Conservation (phyloP, 495 filamentous ascomycete genomes). For the Usnea hakonensis region DNA sequence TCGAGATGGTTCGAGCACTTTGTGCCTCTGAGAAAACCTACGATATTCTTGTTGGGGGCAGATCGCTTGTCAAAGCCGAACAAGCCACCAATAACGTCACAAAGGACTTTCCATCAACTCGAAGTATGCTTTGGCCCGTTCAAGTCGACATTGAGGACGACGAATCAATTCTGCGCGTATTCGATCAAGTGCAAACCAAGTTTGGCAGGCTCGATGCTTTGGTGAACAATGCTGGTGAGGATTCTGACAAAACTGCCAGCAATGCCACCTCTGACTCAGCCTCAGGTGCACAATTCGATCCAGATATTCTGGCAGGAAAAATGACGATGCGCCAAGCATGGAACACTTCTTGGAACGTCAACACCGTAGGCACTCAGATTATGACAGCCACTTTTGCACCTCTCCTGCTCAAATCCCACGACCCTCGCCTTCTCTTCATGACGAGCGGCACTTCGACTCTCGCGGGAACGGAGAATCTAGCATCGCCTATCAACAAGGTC, state of each 20-base stretch:
- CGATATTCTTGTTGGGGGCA: conserved; percentile 41
- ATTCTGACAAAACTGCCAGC: background rate
- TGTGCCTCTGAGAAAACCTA: conserved; percentile 35
- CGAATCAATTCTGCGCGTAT: conserved; percentile 41
- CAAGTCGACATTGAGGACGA: conserved; percentile 47
- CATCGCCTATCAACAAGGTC: conserved; percentile 27
- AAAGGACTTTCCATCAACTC: conserved; percentile 31
- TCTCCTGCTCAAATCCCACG: conserved; percentile 36
- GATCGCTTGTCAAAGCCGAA: conserved; percentile 38
- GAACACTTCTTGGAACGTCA: conserved; percentile 50
- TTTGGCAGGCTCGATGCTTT: conserved; percentile 44
- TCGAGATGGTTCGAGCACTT: conserved; percentile 41
- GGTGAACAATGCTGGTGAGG: conserved; percentile 42
- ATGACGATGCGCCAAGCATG: conserved; percentile 35
- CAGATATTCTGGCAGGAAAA: conserved; percentile 28
- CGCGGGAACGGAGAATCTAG: conserved; percentile 28
- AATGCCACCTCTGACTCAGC: background rate
- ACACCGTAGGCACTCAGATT: conserved; percentile 45
- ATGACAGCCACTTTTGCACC: conserved; percentile 40
- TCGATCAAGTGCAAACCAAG: conserved; percentile 27
- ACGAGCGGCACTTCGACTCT: conserved; percentile 40
- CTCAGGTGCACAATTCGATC: conserved; percentile 33
- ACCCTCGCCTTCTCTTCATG: conserved; percentile 43
- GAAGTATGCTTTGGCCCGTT: conserved; percentile 32
- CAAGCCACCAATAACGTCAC: conserved; percentile 32